phyloP scores from a whole-genome alignment of 352 stramenopile species.

The Phytophthora fragariaefolia region DNA sequence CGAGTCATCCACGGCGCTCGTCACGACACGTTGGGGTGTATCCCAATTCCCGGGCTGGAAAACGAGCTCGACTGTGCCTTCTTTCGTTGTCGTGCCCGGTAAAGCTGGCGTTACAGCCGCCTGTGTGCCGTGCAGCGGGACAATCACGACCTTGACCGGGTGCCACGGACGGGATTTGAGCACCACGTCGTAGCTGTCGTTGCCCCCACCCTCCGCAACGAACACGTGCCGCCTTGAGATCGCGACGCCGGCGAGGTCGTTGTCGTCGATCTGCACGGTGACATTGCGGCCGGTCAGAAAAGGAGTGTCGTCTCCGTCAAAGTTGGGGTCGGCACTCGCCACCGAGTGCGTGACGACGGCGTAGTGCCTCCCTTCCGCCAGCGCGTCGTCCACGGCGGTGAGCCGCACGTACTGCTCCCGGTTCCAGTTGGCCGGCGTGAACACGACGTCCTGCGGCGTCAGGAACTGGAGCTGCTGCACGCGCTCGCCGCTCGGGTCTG shows the following conservation, averaged over 20 bases:
- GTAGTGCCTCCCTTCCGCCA: constrained; percentile 73
- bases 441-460: constrained; percentile 38
- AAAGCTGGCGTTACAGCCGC: constrained; percentile 27
- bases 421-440: constrained; percentile 73
- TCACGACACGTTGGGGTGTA: constrained; percentile 46
- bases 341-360: constrained; percentile 54
- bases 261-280: constrained; percentile 74
- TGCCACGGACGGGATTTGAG: constrained; percentile 67
- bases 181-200: constrained; percentile 65
- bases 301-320: constrained; percentile 53
- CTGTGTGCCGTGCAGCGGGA: constrained; percentile 55
- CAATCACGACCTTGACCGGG: constrained; percentile 51
- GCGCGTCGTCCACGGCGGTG: constrained; percentile 56
- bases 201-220: constrained; percentile 57
- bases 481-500: constrained; percentile 26
- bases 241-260: constrained; percentile 59
- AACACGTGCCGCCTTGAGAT: constrained; percentile 69
- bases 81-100: neutral
- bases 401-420: constrained; percentile 67
- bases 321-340: constrained; percentile 60
- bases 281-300: constrained; percentile 70
- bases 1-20: constrained; percentile 63
- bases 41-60: constrained; percentile 65
- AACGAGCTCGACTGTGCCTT: constrained; percentile 24
- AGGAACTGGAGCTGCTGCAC: constrained; percentile 61